Conservation (phyloP, 345 rosid species). For the Triadica sebifera region DNA sequence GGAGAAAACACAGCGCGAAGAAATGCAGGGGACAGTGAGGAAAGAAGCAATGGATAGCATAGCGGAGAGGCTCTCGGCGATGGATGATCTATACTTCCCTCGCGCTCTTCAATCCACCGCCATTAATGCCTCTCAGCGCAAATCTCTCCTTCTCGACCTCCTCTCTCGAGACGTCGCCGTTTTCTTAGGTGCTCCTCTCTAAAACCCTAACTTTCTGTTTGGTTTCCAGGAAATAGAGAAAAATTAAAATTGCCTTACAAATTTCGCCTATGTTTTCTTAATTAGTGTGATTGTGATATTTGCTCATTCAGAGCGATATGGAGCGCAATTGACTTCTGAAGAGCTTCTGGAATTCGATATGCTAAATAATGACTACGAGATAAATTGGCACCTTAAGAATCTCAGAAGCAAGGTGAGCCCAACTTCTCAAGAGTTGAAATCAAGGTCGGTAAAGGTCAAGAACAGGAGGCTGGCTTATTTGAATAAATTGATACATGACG, state of each 20-base stretch:
- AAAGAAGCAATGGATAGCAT: constrained; percentile 58
- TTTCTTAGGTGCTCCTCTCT: constrained; percentile 52
- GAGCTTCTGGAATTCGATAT: constrained; percentile 70
- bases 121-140: constrained; percentile 59
- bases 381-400: constrained; percentile 76
- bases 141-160: constrained; percentile 80
- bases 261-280: neutral
- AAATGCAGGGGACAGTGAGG: constrained; percentile 14
- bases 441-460: constrained; percentile 64
- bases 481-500: constrained; percentile 57
- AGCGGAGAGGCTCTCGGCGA: constrained; percentile 57
- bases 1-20: neutral
- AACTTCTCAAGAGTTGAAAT: constrained; percentile 57
- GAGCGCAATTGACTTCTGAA: constrained; percentile 51
- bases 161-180: constrained; percentile 83
- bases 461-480: constrained; percentile 82
- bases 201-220: neutral
- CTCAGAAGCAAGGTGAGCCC: constrained; percentile 68
- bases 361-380: constrained; percentile 63
- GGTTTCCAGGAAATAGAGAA: neutral
- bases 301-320: constrained; percentile 64
- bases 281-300: neutral
- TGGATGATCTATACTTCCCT: constrained; percentile 81
- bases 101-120: constrained; percentile 59
- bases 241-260: neutral